A percentile compares a stretch with the other conserved stretches of the same genome.
Evolutionary conservation across 192 early-diverging fungal genomes (phyloP).

Genomic region (Chytriomyces confervae): DNA sequence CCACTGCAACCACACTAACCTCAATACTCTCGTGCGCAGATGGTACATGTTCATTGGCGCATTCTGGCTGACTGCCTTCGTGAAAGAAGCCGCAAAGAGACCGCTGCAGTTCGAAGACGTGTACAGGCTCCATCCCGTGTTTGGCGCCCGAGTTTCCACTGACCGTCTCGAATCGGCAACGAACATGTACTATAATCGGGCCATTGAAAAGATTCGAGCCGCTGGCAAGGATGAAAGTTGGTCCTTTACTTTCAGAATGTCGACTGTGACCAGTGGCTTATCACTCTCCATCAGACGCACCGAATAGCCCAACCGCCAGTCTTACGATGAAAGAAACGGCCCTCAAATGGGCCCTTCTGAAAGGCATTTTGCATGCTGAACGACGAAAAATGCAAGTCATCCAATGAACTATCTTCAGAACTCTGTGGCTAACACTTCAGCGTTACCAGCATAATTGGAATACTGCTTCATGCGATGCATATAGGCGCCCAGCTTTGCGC

Average conservation of each 20-base stretch:
- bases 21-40: background rate
- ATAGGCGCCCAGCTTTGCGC: conserved; percentile 5
- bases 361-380: conserved; percentile 7
- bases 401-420: background rate
- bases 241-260: background rate
- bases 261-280: background rate
- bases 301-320: background rate
- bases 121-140: conserved; percentile 18
- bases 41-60: conserved; percentile 20
- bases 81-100: conserved; percentile 6
- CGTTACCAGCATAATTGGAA: background rate
- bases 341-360: conserved; percentile 18
- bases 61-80: conserved; percentile 9
- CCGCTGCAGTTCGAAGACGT: conserved; percentile 19
- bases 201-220: background rate
- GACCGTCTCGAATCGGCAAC: background rate
- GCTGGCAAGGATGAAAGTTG: background rate
- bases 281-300: background rate
- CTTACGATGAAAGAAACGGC: conserved; percentile 9
- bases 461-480: background rate
- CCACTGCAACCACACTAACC: background rate
- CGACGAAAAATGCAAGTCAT: background rate
- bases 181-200: background rate
- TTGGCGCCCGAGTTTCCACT: background rate
- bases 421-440: background rate